Evolutionary conservation across 2,329 filamentous ascomycete species (phyloP).

Genomic region (Xylariaceae sp.): DNA sequence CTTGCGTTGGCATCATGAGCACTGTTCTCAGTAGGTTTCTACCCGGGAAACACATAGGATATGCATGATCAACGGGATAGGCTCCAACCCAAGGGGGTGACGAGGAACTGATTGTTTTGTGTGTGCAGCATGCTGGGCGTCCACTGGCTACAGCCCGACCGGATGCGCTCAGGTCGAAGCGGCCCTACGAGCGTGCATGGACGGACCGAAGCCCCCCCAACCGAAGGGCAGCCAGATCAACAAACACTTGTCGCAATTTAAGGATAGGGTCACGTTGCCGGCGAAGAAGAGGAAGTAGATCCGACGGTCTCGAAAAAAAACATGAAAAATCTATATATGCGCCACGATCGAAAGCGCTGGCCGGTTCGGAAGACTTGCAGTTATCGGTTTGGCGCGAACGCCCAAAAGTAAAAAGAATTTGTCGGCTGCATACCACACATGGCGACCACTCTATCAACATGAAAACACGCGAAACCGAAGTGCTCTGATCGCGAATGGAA

Average conservation of each 20-base stretch:
- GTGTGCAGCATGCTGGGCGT: slow-evolving; percentile 72
- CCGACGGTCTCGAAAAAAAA: neutral
- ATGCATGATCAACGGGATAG: too few relatives aligned
- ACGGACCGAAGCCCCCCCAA: slow-evolving; percentile 55
- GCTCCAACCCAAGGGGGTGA: too few relatives aligned
- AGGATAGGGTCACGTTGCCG: slow-evolving; percentile 57
- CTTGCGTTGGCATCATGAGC: slow-evolving; percentile 53
- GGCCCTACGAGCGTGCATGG: slow-evolving; percentile 68
- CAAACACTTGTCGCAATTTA: slow-evolving; percentile 79
- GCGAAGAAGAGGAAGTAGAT: slow-evolving; percentile 43
- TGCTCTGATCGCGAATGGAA: too few relatives aligned
- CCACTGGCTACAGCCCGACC: slow-evolving; percentile 60
- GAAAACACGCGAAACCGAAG: too few relatives aligned
- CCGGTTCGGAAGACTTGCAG: neutral
- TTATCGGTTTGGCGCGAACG: neutral
- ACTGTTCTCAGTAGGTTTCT: slow-evolving; percentile 45
- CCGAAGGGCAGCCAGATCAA: slow-evolving; percentile 77
- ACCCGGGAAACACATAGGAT: too few relatives aligned
- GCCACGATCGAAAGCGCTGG: neutral
- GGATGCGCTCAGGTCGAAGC: slow-evolving; percentile 56
- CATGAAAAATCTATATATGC: too few relatives aligned
- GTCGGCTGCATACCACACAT: too few relatives aligned
- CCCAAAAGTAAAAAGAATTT: too few relatives aligned
- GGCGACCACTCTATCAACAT: too few relatives aligned
- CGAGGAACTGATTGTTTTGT: slow-evolving; percentile 1